Evolutionary conservation across 208 protist genomes (phyloP), one percentile per base, ranked within the genome.

Genomic region (Naegleria lovaniensis): DNA sequence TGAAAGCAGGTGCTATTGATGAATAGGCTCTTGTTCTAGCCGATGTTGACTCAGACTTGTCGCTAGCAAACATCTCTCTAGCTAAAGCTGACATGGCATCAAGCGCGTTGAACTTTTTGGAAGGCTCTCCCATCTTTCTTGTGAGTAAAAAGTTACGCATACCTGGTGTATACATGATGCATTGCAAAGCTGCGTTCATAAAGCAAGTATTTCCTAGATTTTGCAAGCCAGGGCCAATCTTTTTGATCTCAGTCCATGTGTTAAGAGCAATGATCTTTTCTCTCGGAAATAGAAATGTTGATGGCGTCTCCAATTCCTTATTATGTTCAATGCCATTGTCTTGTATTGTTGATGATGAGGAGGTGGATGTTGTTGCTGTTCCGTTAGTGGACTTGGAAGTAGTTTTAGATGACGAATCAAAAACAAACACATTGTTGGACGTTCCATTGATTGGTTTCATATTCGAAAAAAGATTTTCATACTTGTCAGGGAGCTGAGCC

Each of bases 201-300:
- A 97, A 98, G 93, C 96, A 98, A 38, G 96, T 97, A 92, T 97
- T 98, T 51, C 96, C 96, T 25, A 97, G 92, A 92, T 98, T 98
- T 33, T 92, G 93, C 51, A 98, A 91, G 11, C 96, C 96, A 89
- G 84, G 29, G 22, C 91, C 67, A 43, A 90, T 39, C n/a, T 43
- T 90, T 55, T 83, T 39, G 2, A 84, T 36, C 9, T 88, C 19
- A 0, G 59, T 79, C 87, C 55, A 79, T 4, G 43, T 43, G 3
- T 36, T 41, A 9, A 90, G 6, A 36, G 9, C 0, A 2, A 52
- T 41, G 22, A 89, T 16, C n/a, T 41, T 67, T 13, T 89, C n/a
- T 29, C 43, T 33, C 6, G 9, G 7, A 67, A n/a, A 40, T 3
- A 89, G 33, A 41, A 40, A 41, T 22, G 5, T 39, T 0, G 0